Base-by-base conservation (phyloP, 148 eudicot species). In the Chenopodium album region DNA sequence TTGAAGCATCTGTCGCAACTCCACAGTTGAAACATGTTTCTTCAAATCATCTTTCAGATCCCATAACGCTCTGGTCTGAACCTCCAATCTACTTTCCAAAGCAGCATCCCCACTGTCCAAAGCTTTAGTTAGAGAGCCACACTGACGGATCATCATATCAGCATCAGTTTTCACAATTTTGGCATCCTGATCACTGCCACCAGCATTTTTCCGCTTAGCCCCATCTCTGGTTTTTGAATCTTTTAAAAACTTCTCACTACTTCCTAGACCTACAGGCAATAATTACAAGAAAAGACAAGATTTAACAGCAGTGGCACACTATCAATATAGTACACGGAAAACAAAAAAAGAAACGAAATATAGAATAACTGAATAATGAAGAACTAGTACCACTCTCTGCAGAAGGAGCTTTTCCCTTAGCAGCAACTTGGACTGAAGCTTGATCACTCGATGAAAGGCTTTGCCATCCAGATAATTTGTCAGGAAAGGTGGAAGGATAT, bases 1-100 rank as follows among this genome's bases (percentile, higher is more conserved):
- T 79, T 90, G 93, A 85, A 96, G 98, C 99, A 96, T 96, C 88
- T 88, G 86, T 83, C 93, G 89, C 85, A 96, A 71, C 86, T 92
- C 97, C 7, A 82, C 81, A 41, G 91, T 87, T 23, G 92, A 81
- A 71, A 96, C 98, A 81, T 91, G 80, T 85, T 89, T 96, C 85
- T 91, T 91, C 65, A 96, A 88, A 87, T 90, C 88, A 82, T 96
- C 99, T 88, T 96, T 96, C 71, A 96, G 76, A 80, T 87, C 87
- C 99, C 99, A 96, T 68, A 96, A 80, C 78, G 88, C 90, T 87
- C 82, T 96, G 47, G 85, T 82, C 86, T 96, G 99, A 73, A 92
- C 91, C 88, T 96, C 98, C 80, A 96, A 69, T 84, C 85, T 90
- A 54, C 76, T 87, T 67, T 92, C 92, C 84, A 90, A 82, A 31